Evolutionary conservation across 345 rosid genomes (phyloP).

Genomic region (Camelina sativa): DNA sequence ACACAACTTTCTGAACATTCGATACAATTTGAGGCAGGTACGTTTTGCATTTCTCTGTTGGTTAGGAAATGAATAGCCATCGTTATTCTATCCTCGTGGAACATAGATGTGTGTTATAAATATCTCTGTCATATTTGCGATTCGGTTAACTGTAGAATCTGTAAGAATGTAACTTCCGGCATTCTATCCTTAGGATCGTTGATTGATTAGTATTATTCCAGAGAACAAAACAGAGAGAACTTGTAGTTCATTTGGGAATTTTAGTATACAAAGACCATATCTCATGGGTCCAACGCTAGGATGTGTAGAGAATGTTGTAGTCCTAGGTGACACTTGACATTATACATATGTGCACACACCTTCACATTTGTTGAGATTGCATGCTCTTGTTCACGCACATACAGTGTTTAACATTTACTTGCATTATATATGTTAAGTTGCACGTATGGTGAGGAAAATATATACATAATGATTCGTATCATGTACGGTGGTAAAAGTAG

Average conservation of each 20-base stretch:
- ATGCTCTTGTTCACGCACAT: no score
- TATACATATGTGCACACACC: neutral
- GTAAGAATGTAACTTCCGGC: neutral
- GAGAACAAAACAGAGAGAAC: neutral
- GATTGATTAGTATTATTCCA: no score
- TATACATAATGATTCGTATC: no score
- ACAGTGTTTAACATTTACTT: no score
- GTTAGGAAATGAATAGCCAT: neutral
- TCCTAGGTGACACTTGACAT: neutral
- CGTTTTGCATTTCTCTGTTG: neutral
- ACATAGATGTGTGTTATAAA: neutral
- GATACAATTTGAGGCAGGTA: neutral
- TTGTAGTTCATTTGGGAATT: neutral
- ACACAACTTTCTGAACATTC: constrained; percentile 1
- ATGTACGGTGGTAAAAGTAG: neutral
- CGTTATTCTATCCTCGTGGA: neutral
- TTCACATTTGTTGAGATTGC: no score
- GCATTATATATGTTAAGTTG: no score
- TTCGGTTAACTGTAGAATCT: neutral
- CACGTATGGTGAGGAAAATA: no score
- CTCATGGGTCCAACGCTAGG: neutral
- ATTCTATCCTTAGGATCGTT: neutral
- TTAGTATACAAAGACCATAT: neutral
- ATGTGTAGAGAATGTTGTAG: neutral
- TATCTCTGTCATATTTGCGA: neutral